Base-by-base conservation (phyloP, 805 yeast genomes). In the Schwanniomyces polymorphus region DNA sequence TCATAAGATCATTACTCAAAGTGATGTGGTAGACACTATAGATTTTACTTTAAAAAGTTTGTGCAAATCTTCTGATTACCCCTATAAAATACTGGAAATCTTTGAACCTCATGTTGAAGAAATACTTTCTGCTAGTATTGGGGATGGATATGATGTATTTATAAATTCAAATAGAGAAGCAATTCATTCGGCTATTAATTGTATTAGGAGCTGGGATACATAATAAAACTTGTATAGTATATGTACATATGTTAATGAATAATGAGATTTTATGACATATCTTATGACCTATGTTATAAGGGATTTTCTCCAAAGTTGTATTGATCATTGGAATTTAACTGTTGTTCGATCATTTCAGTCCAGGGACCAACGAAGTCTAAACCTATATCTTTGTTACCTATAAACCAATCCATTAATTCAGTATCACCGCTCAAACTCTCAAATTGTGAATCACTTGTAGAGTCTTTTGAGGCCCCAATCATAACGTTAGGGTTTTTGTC, bases 311-410 rank as follows among this genome's bases (percentile, higher is more conserved):
- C 41, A 25, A 38, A 25, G 16, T 26, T 38, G 26, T 18, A 66
- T 43, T 60, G 68, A 29, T 61, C 71, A 42, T 67, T 66, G 10
- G 59, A 55, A 44, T 63, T 64, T 48, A 81, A 76, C 49, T 84
- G 88, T 54, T 82, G 84, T 59, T 86, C 92, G 37, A 86, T 78
- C 80, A 85, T 83, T 59, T 85, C 88, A 0, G 92, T 86, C 84
- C 91, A 86, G 2, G 89, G 89, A 33, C 84, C 91, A 26, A 85
- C 78, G 29, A 73, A 73, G 47, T 73, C 78, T 40, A 73, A 61
- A 8, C 76, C 75, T 16, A 71, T 61, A 45, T 71, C 67, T 35
- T 58, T 56, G 51, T 73, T 68, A 44, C 64, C 71, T 27, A 65
- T 58, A 50, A 73, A 71, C 75, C 76, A 73, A 27, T 72, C 78